phyloP scores from a whole-genome alignment of 495 filamentous ascomycete species.

The Neurospora pannonica region DNA sequence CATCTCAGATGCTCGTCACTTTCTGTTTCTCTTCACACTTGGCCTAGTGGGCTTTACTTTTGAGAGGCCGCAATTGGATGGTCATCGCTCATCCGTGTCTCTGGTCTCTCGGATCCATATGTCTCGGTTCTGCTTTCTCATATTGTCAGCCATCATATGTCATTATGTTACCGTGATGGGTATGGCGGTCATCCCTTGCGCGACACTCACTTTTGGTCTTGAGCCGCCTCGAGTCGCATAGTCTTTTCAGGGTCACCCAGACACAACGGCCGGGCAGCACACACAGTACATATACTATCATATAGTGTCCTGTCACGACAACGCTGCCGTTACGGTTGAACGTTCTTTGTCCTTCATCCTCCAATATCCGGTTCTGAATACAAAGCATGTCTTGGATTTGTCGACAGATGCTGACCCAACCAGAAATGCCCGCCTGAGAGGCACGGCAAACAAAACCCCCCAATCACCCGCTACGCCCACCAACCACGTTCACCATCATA shows the following conservation, averaged over 20 bases:
- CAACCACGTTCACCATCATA: slow-evolving; percentile 20
- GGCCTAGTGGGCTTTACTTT: not conserved
- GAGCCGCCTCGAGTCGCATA: not conserved
- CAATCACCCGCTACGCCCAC: slow-evolving; percentile 20
- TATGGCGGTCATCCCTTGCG: not conserved
- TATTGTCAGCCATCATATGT: slow-evolving; percentile 1
- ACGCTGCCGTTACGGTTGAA: not conserved
- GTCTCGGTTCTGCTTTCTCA: not conserved
- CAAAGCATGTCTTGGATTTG: slow-evolving; percentile 6
- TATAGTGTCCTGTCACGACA: not conserved
- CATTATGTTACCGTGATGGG: not conserved
- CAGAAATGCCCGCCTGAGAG: slow-evolving; percentile 40
- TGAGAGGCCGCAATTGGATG: not conserved
- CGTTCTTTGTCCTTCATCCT: not conserved
- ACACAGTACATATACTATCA: not conserved
- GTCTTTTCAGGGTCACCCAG: not conserved
- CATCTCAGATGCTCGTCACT: not conserved
- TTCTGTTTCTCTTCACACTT: not conserved
- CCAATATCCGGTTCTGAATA: not conserved
- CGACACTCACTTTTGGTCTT: not conserved
- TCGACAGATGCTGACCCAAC: slow-evolving; percentile 15
- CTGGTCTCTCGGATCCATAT: not conserved
- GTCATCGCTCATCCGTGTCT: not conserved
- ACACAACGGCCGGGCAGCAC: not conserved
- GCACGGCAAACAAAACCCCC: slow-evolving; percentile 34